These are phyloP conservation scores for Endoconidiophora laricicola DNA, from an alignment of 2,329 filamentous ascomycete genomes.

Conservation along the genomic window DNA sequence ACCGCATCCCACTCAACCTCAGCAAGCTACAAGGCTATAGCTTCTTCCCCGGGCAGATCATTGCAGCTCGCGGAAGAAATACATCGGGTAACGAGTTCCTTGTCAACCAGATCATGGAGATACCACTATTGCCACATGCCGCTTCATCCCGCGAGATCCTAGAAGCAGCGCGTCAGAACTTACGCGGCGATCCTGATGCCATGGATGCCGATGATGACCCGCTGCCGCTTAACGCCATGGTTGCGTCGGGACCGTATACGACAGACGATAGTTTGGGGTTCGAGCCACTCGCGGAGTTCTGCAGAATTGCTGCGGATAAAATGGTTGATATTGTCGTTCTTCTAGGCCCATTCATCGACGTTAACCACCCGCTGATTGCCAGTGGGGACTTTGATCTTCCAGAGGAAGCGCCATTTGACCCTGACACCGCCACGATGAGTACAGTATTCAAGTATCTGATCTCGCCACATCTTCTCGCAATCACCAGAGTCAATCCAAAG, in stretches of 20 bases:
- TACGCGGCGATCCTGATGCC: constrained; percentile 46
- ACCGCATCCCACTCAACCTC: constrained; percentile 66
- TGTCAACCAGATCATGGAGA: constrained; percentile 56
- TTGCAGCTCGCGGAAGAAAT: constrained; percentile 75
- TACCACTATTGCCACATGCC: constrained; percentile 59
- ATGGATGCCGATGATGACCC: constrained; percentile 33
- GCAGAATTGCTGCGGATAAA: constrained; percentile 55
- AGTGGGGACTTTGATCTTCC: constrained; percentile 64
- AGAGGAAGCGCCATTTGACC: constrained; percentile 47
- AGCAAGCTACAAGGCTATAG: constrained; percentile 51
- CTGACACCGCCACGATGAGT: constrained; percentile 62
- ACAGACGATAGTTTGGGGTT: constrained; percentile 85
- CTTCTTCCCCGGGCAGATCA: constrained; percentile 90
- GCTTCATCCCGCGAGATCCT: constrained; percentile 52
- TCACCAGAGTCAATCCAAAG: constrained; percentile 52
- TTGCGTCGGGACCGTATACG: constrained; percentile 79
- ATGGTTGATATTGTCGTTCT: constrained; percentile 68
- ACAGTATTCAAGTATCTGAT: constrained; percentile 75
- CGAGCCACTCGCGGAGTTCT: constrained; percentile 68
- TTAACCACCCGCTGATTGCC: constrained; percentile 77
- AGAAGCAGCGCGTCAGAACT: constrained; percentile 49
- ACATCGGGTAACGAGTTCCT: constrained; percentile 70
- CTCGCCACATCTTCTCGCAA: constrained; percentile 52
- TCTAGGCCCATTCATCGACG: constrained; percentile 75
- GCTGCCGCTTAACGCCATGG: constrained; percentile 56